Percentiles rank a stretch among this genome's conserved stretches.
phyloP scores from a whole-genome alignment of 768 basidiomycete species.

The Tremella yokohamensis region DNA sequence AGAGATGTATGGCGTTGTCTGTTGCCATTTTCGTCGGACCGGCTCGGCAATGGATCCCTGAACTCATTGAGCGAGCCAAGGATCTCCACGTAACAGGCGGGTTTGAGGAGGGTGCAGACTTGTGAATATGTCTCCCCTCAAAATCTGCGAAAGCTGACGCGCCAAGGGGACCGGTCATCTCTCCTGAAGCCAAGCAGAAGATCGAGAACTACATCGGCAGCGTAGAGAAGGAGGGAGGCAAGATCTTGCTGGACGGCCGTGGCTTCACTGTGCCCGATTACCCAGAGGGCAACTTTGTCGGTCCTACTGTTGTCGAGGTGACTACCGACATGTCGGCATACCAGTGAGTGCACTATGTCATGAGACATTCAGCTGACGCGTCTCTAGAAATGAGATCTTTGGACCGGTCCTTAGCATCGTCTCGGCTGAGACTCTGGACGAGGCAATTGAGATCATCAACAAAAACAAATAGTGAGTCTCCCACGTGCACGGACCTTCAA shows the following conservation, averaged over 20 bases:
- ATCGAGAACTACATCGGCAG: constrained; percentile 68
- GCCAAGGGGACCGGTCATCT: constrained; percentile 55
- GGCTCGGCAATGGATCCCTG: constrained; percentile 73
- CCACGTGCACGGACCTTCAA: background rate
- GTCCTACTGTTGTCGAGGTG: constrained; percentile 83
- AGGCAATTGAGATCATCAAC: constrained; percentile 86
- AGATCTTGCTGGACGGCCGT: constrained; percentile 81
- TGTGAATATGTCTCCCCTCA: constrained; percentile 59
- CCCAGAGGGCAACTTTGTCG: constrained; percentile 87
- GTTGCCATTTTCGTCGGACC: constrained; percentile 78
- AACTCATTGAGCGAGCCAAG: constrained; percentile 74
- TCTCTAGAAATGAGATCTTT: constrained; percentile 81
- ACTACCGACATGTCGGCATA: constrained; percentile 82
- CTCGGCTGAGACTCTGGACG: constrained; percentile 76
- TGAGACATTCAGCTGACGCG: background rate
- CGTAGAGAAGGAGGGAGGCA: constrained; percentile 67
- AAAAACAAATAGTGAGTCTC: constrained; percentile 66
- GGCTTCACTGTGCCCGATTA: constrained; percentile 65
- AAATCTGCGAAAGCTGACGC: constrained; percentile 9
- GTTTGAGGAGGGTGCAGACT: constrained; percentile 78
- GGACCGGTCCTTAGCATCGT: constrained; percentile 82
- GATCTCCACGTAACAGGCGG: constrained; percentile 81
- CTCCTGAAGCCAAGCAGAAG: constrained; percentile 73
- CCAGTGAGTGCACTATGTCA: constrained; percentile 56
- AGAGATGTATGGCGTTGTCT: constrained; percentile 94